Conservation (phyloP, 2,329 filamentous ascomycete genomes). For the Ophiosphaerella herpotricha region DNA sequence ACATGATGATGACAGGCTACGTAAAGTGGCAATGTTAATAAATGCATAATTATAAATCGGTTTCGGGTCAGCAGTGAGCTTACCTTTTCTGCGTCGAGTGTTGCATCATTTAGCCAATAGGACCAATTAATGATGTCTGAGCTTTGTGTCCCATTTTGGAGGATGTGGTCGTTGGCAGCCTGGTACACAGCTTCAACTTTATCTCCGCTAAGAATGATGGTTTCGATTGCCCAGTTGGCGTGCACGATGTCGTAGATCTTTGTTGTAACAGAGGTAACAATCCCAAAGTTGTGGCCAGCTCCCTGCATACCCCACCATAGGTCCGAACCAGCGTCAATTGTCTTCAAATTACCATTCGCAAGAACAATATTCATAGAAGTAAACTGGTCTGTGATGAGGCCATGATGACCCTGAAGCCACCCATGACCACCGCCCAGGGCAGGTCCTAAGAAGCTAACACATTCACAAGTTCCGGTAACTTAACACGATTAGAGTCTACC, state of each 20-base stretch:
- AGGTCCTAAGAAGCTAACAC: conserved; percentile 54
- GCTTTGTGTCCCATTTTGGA: conserved; percentile 51
- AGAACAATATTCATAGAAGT: conserved; percentile 59
- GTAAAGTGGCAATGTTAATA: neutral
- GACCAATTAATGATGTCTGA: conserved; percentile 39
- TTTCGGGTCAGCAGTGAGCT: neutral
- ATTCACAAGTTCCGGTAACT: conserved; percentile 54
- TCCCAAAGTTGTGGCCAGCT: conserved; percentile 64
- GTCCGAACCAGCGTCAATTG: conserved; percentile 51
- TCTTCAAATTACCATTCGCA: conserved; percentile 52
- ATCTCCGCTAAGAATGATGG: conserved; percentile 44
- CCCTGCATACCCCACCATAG: conserved; percentile 63
- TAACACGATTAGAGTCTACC: neutral
- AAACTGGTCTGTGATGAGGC: conserved; percentile 60
- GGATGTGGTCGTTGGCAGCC: conserved; percentile 52
- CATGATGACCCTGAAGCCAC: conserved; percentile 58
- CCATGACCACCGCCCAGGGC: conserved; percentile 64
- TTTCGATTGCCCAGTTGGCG: conserved; percentile 28
- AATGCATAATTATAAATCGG: too few species aligned
- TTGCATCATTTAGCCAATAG: conserved; percentile 27
- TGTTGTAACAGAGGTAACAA: conserved; percentile 52
- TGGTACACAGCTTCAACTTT: conserved; percentile 57
- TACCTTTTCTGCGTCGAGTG: conserved; percentile 20
- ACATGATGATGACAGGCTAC: conserved; percentile 18
- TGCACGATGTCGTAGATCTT: conserved; percentile 50